These are phyloP conservation scores for Dendrocalamus sinicus DNA, from an alignment of 176 grass and related monocot genomes.

Conservation along the genomic window DNA sequence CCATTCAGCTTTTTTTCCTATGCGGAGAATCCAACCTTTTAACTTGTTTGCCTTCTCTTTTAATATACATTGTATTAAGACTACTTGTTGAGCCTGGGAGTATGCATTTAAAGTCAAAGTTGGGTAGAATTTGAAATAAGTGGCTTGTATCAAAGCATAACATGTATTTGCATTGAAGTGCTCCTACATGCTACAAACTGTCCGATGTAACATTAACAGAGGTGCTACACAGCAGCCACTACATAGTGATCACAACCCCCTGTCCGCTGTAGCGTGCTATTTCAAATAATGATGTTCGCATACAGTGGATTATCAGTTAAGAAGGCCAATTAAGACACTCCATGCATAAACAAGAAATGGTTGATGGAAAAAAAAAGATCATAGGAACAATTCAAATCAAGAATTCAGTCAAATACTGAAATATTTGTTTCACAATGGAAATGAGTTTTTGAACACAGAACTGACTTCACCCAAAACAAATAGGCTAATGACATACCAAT, in stretches of 20 bases:
- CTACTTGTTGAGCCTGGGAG: not conserved
- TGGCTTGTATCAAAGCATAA: not conserved
- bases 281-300: not conserved
- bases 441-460: not conserved
- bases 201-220: not conserved
- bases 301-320: not conserved
- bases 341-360: not conserved
- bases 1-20: not conserved
- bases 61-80: not conserved
- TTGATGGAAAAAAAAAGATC: not conserved
- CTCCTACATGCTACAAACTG: not conserved
- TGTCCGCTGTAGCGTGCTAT: not conserved
- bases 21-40: not conserved
- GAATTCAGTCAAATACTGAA: not conserved
- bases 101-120: not conserved
- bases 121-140: not conserved
- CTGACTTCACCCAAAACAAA: not conserved
- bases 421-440: not conserved
- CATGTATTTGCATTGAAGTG: not conserved
- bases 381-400: not conserved
- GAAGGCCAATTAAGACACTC: not conserved
- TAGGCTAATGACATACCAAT: slow-evolving; percentile 62
- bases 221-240: not conserved
- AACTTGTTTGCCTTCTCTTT: not conserved
- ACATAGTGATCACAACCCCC: not conserved